Base-by-base conservation (phyloP, 1,284 basidiomycete genomes). In the Sporisorium sorghi region DNA sequence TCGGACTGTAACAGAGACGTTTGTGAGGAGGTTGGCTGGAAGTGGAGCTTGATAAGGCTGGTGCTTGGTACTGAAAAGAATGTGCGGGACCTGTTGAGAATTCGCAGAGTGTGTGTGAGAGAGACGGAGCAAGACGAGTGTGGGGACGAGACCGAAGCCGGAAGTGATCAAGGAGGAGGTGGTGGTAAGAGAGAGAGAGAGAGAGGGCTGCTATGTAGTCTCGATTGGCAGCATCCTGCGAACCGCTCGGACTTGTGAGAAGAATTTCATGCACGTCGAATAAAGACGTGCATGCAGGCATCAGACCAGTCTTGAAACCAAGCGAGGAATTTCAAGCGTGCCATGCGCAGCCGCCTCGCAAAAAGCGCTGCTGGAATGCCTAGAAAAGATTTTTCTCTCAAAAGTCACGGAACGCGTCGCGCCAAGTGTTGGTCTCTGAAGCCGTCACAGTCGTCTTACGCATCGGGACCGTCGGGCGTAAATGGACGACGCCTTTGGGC, bases 201-300 rank as follows among this genome's bases (percentile, higher is more conserved):
- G 5, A 5, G 15, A 5, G 37, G n/a, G 23, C 3, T 19, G 32
- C 30, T 19, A 19, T 9, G 10, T 21, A 33, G 8, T 26, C 19
- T 40, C 23, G 50, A n/a, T 40, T 26, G 23, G 24, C 17, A 47
- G 5, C 6, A 3, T 24, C 19, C 37, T 58, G 46, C 47, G 26
- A 54, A 19, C 24, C 12, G 40, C 66, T 70, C 67, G 67, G 67
- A 64, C 60, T 57, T 70, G 67, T 64, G 67, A 64, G 60, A 70
- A 70, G 60, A 63, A 59, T 64, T 48, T 19, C 39, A 42, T 64
- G 67, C 60, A 60, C 28, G 61, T 49, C 47, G 6, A 32, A 5
- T 17, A 33, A 56, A 37, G 47, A 52, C 56, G 43, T 69, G 66
- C 66, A 69, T 59, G 17, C 8, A 6, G 30, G 60, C 66, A 63